Base-by-base conservation (phyloP, 805 yeast genomes). In the Naumovozyma baii region DNA sequence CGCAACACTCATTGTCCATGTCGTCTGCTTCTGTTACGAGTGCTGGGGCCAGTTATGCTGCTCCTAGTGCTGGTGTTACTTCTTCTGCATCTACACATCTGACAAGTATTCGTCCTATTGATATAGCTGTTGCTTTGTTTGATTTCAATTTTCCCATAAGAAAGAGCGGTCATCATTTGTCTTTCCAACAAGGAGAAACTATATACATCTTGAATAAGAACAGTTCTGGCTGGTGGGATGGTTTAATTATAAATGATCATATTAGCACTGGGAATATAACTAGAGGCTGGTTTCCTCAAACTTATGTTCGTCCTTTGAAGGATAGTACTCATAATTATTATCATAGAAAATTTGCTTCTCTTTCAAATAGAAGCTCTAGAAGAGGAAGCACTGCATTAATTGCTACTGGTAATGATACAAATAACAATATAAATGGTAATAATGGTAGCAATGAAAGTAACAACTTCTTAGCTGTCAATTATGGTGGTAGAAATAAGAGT, bases 211-310 rank as follows among this genome's bases (percentile, higher is more conserved):
- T 83, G n/a, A 56, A 70, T 13, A 81, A 80, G 44, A 66, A 75
- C 13, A 73, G 71, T 31, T 57, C 76, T 2, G 83, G 86, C 2
- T 86, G 95, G 95, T 84, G 94, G 92, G 95, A 86, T 57, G 95
- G 95, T 9, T 68, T 80, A 14, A 47, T 66, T 1, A 33, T 29
- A 9, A 29, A 49, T 3, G 48, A 49, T 29, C 37, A 50, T 42
- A 40, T 50, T 42, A 45, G 47, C 8, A 58, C 54, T 4, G 60
- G 59, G 30, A 57, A 42, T 31, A 57, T 71, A 4, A 51, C 55
- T 31, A 69, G 94, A 53, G 95, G 95, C 49, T 86, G 95, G 95
- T 83, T 86, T 63, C 94, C 95, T 14, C 72, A 72, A 36, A 73
- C 72, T 42, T 79, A 72, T 68, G 48, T 40, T 17, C 39, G 52